Conservation (phyloP, 2,329 filamentous ascomycete species). For the Diplocarpon rosae region DNA sequence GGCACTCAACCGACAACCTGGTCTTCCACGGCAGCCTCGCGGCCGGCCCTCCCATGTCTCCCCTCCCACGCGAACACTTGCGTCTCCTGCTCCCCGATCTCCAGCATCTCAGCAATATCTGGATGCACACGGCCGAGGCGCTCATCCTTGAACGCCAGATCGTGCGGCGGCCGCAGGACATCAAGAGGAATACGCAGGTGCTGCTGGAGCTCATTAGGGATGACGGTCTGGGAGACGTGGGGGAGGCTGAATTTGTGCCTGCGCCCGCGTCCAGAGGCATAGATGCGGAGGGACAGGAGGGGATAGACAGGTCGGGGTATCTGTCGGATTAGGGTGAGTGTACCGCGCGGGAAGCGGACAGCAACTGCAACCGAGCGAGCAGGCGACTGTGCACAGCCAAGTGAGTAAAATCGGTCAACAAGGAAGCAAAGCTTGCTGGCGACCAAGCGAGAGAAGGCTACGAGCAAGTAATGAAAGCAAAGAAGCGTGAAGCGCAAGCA, state of each 20-base stretch:
- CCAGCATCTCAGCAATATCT: constrained; percentile 47
- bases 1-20: constrained; percentile 28
- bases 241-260: background rate
- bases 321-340: constrained; percentile 17
- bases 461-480: too few relatives aligned
- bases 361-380: too few relatives aligned
- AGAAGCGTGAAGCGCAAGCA: too few relatives aligned
- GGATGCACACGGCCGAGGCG: constrained; percentile 52
- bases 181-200: constrained; percentile 51
- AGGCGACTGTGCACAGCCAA: too few relatives aligned
- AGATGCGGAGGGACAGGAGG: constrained; percentile 15
- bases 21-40: constrained; percentile 50
- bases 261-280: constrained; percentile 6
- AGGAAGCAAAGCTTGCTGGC: too few relatives aligned
- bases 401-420: too few relatives aligned
- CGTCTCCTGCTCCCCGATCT: constrained; percentile 42
- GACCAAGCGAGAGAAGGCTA: too few relatives aligned
- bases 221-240: constrained; percentile 31
- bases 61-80: constrained; percentile 39
- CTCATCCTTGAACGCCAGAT: constrained; percentile 48
- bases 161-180: constrained; percentile 46
- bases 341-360: constrained; percentile 16
- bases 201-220: constrained; percentile 55
- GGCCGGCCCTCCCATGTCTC: constrained; percentile 51
- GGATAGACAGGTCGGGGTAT: constrained; percentile 11